These are phyloP conservation scores for Mallotus nudiflorus DNA, from an alignment of 345 rosid species.

Conservation along the genomic window DNA sequence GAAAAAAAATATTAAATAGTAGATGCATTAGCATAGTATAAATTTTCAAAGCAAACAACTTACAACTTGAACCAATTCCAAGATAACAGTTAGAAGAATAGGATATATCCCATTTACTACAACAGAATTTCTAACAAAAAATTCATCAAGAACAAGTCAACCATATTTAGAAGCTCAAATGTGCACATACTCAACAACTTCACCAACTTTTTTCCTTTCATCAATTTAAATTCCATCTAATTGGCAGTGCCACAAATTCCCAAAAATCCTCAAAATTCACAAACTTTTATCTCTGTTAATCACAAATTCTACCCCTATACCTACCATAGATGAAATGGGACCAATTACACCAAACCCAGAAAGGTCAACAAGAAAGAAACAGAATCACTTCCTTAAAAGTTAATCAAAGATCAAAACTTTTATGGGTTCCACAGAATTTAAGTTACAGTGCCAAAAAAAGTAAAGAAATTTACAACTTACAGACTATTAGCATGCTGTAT, in stretches of 20 bases:
- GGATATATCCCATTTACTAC: background rate
- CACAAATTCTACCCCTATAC: background rate
- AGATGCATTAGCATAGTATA: background rate
- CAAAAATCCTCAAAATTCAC: constrained; percentile 1
- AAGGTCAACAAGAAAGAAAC: constrained; percentile 6
- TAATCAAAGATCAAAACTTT: constrained; percentile 4
- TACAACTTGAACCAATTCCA: background rate
- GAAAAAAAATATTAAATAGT: background rate
- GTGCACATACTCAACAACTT: constrained; percentile 15
- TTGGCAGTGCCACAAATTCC: background rate
- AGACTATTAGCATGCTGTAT: constrained; percentile 61
- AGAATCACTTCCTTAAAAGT: background rate
- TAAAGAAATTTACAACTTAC: constrained; percentile 30
- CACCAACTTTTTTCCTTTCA: constrained; percentile 16
- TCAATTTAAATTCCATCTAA: constrained; percentile 1
- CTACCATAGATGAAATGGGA: constrained; percentile 9
- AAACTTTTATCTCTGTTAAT: background rate
- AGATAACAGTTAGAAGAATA: background rate
- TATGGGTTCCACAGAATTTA: constrained; percentile 15
- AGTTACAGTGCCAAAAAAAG: background rate
- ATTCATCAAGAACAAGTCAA: background rate
- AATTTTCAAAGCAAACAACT: constrained; percentile 1
- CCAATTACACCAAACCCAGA: constrained; percentile 1
- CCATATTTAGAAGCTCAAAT: constrained; percentile 7
- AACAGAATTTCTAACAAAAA: constrained; percentile 8